Evolutionary conservation across 495 filamentous ascomycete genomes (phyloP).

Genomic region (Talaromyces ruber): DNA sequence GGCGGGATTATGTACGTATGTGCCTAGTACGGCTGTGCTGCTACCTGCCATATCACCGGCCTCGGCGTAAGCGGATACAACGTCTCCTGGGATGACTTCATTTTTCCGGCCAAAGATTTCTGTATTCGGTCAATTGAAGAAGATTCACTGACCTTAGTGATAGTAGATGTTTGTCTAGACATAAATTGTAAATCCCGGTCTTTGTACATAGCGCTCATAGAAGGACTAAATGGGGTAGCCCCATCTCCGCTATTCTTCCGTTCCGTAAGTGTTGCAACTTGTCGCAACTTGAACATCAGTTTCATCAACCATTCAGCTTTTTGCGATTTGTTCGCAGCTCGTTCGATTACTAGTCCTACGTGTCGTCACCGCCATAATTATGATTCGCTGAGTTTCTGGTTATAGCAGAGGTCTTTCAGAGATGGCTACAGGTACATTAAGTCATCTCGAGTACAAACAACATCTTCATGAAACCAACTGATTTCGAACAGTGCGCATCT

Average conservation of each 20-base stretch:
- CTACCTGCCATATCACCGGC: not conserved
- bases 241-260: constrained; percentile 4
- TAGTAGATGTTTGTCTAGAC: not conserved
- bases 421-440: constrained; percentile 28
- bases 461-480: not conserved
- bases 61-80: not conserved
- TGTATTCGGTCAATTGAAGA: not conserved
- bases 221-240: not conserved
- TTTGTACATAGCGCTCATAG: not conserved
- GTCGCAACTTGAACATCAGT: not conserved
- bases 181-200: not conserved
- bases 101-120: not conserved
- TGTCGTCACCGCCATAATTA: not conserved
- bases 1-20: not conserved
- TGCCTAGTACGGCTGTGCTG: not conserved
- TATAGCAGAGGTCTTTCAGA: not conserved
- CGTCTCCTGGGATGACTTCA: not conserved
- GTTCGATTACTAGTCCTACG: not conserved
- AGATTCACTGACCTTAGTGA: not conserved
- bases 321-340: not conserved
- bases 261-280: not conserved
- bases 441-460: not conserved
- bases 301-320: not conserved
- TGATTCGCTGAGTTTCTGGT: not conserved
- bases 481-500: constrained; percentile 65